Conservation (phyloP, 805 yeast species). For the Wickerhamomyces subpelliculosus region DNA sequence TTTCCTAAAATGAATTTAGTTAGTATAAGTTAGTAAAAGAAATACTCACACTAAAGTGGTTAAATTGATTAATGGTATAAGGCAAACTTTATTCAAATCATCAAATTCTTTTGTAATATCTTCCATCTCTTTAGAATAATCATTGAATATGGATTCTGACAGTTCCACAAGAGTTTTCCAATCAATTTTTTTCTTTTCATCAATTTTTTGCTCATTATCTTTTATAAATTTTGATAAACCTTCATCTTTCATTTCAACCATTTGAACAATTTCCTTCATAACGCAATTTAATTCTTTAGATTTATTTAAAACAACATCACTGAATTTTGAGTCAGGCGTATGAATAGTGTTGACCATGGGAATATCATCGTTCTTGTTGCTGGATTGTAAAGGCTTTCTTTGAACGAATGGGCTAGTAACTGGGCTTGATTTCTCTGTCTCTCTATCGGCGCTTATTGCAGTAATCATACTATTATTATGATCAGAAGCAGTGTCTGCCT, state of each 20-base stretch:
- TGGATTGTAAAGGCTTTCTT: not conserved
- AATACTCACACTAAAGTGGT: not conserved
- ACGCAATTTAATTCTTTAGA: not conserved
- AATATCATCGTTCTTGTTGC: not conserved
- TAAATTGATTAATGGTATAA: not conserved
- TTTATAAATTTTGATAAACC: not conserved
- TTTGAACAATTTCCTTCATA: not conserved
- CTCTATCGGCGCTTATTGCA: slow-evolving; percentile 1
- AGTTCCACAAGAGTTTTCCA: slow-evolving; percentile 1
- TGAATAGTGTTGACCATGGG: not conserved
- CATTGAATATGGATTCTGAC: slow-evolving; percentile 3
- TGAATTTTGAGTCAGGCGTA: not conserved
- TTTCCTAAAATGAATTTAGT: slow-evolving; percentile 7
- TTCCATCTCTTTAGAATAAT: slow-evolving; percentile 17
- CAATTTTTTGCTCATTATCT: not conserved
- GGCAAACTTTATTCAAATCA: slow-evolving; percentile 12
- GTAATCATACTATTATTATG: slow-evolving; percentile 1
- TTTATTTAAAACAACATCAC: not conserved
- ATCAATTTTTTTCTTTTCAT: not conserved
- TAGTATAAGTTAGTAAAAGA: too few species aligned
- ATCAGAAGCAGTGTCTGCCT: not conserved
- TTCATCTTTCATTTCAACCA: not conserved
- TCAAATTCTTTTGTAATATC: slow-evolving; percentile 16
- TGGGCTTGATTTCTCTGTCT: not conserved
- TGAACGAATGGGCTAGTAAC: not conserved